Percentiles rank a stretch among this genome's conserved stretches.
These are phyloP conservation scores for Spongospora subterranea DNA, from an alignment of 208 protist species.

Conservation along the genomic window DNA sequence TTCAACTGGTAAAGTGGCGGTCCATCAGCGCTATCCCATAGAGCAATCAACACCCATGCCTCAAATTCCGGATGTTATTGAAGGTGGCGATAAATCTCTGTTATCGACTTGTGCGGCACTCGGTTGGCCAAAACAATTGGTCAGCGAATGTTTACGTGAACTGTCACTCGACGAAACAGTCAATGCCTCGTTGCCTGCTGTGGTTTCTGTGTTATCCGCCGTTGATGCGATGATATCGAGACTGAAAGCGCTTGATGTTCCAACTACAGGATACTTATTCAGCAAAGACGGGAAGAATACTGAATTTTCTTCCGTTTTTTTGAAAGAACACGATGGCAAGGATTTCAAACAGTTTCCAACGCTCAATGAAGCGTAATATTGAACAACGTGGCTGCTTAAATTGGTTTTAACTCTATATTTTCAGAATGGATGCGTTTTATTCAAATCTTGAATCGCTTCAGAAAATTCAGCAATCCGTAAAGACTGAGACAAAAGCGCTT, in stretches of 20 bases:
- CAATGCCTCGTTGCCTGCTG: neutral
- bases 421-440: conserved; percentile 36
- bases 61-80: neutral
- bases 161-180: neutral
- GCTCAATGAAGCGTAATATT: conserved; percentile 46
- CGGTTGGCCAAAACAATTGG: conserved; percentile 7
- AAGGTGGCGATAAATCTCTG: neutral
- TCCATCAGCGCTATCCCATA: conserved; percentile 13
- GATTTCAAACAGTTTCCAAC: neutral
- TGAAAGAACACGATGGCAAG: neutral
- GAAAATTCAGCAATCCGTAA: conserved; percentile 33
- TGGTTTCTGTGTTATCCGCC: neutral
- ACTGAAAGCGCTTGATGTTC: neutral
- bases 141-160: neutral
- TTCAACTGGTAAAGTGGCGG: conserved; percentile 22
- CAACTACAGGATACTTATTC: conserved; percentile 7
- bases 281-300: conserved; percentile 38
- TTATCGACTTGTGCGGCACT: neutral
- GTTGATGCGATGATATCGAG: neutral
- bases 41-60: neutral
- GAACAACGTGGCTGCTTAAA: neutral
- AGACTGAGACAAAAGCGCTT: neutral
- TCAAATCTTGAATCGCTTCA: conserved; percentile 6
- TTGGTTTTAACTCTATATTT: neutral
- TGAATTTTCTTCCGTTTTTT: conserved; percentile 11